Base-by-base conservation (phyloP, 2,329 filamentous ascomycete genomes). In the Albophoma yamanashiensis region DNA sequence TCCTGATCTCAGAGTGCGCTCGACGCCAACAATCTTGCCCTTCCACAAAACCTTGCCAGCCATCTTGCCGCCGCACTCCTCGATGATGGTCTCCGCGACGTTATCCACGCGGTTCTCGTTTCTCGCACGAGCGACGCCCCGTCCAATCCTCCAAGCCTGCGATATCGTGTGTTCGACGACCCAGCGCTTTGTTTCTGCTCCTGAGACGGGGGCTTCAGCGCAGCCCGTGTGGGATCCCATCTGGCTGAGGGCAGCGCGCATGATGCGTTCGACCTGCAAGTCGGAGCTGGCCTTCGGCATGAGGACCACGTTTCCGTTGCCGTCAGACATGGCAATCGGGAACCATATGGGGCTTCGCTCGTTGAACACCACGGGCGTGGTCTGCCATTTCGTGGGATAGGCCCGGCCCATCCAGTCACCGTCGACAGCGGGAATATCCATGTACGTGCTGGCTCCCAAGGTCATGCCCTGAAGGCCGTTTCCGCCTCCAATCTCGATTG, bases 401-500 rank as follows among this genome's bases (percentile, higher is more conserved):
- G 81, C 81, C 15, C 81, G 70, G 0, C 81, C 81, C 81, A 83
- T 83, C 78, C 78, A 82, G 67, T 83, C 81, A 17, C 77, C 81
- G 59, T 83, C 81, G 4, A 83, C 76, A 2, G 75, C 75, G 0
- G 80, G 80, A 1, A 81, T 63, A 59, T 81, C 71, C 69, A 85
- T 79, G 62, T 80, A 78, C 1, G 73, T 73, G 58, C 78, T 79
- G 0, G 81, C 79, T 6, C 83, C 83, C 5, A 85, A 70, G 4
- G 84, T 75, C 70, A 87, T 74, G 11, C 80, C 79, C 63, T 84
- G 79, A 11, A 87, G 73, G 0, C 85, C 85, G 63, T 89, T 89
- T 5, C 79, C 80, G 8, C 86, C 86, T n/a, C 86, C 86, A 59
- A 89, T 86, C 65, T 89, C 86, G 14, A 87, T 69, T 1, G 82